Base-by-base conservation (phyloP, 257 asterid genomes). In the Solanum pinnatisectum region DNA sequence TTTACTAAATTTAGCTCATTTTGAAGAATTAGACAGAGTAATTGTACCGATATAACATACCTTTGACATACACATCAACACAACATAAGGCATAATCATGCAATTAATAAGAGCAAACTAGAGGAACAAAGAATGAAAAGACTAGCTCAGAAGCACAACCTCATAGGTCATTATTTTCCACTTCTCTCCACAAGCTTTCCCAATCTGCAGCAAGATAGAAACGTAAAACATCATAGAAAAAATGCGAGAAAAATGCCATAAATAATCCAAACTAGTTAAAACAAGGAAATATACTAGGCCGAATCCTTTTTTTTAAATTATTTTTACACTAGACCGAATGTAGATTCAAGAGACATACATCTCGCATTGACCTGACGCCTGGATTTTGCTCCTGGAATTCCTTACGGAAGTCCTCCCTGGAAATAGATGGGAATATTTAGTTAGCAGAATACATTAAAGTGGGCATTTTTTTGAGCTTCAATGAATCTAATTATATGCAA, bases 161-260 rank as follows among this genome's bases (percentile, higher is more conserved):
- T 96, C 99, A 81, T 93, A 95, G 23, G 94, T 91, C 98, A 96
- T 96, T 39, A 95, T 93, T 86, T 95, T 96, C 99, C 99, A 96
- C 95, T 93, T 96, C 91, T 93, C 97, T 83, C 99, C 99, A 70
- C 98, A 92, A n/a, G 98, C 99, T 94, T 96, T 96, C 87, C 99
- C 99, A 87, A 96, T 87, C 99, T 96, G 91, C 90, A 93, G 79
- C 42, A 86, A 63, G 37, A 77, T 84, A 90, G 67, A 27, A 85
- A 63, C 32, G 33, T 36, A 81, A 65, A 76, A 84, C 18, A 84
- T 76, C 84, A 87, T 15, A 14, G 56, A 86, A 33, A 77, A 30
- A 73, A 10, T 35, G 46, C 42, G 46, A 39, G 42, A 30, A 68
- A 10, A 59, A 83, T 32, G 12, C 42, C 42, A 88, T 88, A 67